A percentile compares a stretch with the other conserved stretches of the same genome.
Conservation (phyloP, 208 protist genomes). For the Trypanosomatidae sp. region DNA sequence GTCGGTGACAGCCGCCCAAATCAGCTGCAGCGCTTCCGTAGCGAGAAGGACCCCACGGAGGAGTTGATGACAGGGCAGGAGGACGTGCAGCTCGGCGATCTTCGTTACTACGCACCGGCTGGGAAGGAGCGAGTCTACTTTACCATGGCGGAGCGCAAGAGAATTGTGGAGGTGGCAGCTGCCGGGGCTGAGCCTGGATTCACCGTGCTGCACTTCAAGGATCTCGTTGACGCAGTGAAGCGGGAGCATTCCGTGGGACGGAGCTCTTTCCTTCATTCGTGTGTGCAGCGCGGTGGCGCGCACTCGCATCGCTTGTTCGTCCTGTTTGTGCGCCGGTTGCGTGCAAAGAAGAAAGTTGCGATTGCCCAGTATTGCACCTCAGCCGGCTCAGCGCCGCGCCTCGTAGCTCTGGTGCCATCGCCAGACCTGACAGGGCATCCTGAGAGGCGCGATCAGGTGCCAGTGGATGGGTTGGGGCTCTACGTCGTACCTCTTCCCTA, state of each 20-base stretch:
- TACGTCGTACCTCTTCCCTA: constrained; percentile 84
- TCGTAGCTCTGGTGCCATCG: constrained; percentile 80
- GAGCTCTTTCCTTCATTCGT: constrained; percentile 57
- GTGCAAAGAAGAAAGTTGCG: constrained; percentile 49
- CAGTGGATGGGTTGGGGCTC: constrained; percentile 69
- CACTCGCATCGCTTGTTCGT: constrained; percentile 65
- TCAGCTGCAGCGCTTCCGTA: not conserved
- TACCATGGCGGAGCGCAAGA: constrained; percentile 34
- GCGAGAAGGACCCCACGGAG: not conserved
- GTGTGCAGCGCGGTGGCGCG: constrained; percentile 34
- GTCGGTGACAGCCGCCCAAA: not conserved
- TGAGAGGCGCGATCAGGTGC: constrained; percentile 19
- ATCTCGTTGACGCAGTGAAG: constrained; percentile 35
- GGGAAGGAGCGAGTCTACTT: constrained; percentile 42
- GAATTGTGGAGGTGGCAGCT: constrained; percentile 35
- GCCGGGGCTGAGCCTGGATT: constrained; percentile 45
- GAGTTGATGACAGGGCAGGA: not conserved
- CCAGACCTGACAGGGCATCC: constrained; percentile 16
- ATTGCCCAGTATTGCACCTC: constrained; percentile 65
- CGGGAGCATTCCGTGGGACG: constrained; percentile 49
- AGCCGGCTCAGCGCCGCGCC: constrained; percentile 35
- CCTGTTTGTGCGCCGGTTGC: constrained; percentile 58
- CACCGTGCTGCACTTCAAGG: constrained; percentile 82
- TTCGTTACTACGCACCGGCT: constrained; percentile 23
- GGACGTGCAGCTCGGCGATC: constrained; percentile 11